A percentile compares a stretch with the other conserved stretches of the same genome.
These are phyloP conservation scores for Pseudogymnoascus sp. DNA, from an alignment of 2,329 filamentous ascomycete species.

Conservation along the genomic window DNA sequence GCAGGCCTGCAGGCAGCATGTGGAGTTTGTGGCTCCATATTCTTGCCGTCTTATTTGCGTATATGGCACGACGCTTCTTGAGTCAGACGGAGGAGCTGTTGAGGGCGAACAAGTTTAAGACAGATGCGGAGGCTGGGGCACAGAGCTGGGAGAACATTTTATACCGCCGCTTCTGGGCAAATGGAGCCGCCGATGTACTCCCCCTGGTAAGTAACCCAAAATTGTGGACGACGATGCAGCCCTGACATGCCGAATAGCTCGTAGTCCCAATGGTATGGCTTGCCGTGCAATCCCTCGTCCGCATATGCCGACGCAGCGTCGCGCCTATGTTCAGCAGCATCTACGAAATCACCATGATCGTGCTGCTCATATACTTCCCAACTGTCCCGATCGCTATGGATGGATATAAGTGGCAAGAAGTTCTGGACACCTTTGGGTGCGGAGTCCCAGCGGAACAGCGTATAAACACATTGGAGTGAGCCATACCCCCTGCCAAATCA, in stretches of 20 bases:
- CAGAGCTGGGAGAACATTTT: not conserved
- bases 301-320: not conserved
- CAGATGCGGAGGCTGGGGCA: not conserved
- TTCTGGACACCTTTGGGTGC: not conserved
- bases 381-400: not conserved
- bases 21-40: not conserved
- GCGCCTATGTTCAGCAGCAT: not conserved
- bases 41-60: not conserved
- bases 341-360: slow-evolving; percentile 3
- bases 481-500: not conserved
- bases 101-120: not conserved
- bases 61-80: not conserved
- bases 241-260: not conserved
- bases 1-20: not conserved
- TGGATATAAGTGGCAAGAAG: not conserved
- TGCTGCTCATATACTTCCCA: not conserved
- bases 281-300: not conserved
- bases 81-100: not conserved
- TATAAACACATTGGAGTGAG: not conserved
- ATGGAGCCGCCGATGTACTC: not conserved
- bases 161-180: not conserved
- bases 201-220: not conserved
- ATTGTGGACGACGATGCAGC: not conserved
- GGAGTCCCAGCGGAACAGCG: not conserved
- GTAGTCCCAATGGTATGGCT: not conserved